phyloP scores from a whole-genome alignment of 2,329 filamentous ascomycete genomes.

The Verticillium zaregamsianum region DNA sequence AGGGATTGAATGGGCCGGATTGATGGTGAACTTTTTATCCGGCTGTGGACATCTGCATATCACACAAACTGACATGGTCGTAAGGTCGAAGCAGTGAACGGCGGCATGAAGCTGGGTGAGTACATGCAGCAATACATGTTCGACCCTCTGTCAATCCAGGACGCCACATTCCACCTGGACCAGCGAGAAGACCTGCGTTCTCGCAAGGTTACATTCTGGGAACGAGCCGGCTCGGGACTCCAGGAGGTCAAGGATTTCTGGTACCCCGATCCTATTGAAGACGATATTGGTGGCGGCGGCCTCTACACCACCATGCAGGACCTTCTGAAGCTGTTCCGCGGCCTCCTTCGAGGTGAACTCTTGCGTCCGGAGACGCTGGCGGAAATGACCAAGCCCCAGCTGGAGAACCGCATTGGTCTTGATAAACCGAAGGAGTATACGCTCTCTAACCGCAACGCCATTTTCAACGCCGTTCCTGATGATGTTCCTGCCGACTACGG shows the following conservation, averaged over 20 bases:
- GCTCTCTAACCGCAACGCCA: neutral
- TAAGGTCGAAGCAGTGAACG: neutral
- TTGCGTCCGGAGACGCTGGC: neutral
- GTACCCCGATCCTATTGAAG: neutral
- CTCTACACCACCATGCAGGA: neutral
- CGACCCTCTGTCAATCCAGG: neutral
- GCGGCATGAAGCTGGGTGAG: neutral
- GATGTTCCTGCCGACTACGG: neutral
- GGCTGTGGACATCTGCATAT: neutral
- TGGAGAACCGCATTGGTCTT: neutral
- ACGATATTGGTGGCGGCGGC: neutral
- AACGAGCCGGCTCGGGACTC: neutral
- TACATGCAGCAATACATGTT: neutral
- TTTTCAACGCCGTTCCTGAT: neutral
- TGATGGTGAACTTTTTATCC: neutral
- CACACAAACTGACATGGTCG: neutral
- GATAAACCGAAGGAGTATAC: neutral
- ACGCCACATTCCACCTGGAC: slow-evolving; percentile 1
- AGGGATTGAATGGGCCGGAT: neutral
- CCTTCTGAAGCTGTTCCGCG: neutral
- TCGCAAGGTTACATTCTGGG: neutral
- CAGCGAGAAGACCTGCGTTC: neutral
- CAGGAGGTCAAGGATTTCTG: neutral
- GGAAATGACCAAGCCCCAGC: neutral
- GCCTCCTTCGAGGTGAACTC: neutral